These are phyloP conservation scores for Noccaea caerulescens DNA, from an alignment of 345 rosid genomes.

Conservation along the genomic window DNA sequence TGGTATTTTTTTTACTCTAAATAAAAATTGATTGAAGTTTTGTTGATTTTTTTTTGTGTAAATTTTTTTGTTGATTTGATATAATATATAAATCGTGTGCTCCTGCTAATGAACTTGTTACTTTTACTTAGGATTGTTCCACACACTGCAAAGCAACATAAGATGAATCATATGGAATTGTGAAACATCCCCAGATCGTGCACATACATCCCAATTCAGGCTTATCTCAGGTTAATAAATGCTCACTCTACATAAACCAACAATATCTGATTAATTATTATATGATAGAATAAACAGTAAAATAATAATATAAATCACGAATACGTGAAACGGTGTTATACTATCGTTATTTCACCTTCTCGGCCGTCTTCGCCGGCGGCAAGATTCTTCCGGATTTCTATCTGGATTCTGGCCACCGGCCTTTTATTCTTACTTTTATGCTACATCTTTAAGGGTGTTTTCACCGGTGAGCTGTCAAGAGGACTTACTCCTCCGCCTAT, in stretches of 20 bases:
- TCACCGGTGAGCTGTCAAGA: too few species aligned
- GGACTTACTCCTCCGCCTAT: too few species aligned
- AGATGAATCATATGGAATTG: constrained; percentile 65
- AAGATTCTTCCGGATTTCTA: too few species aligned
- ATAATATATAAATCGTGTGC: neutral
- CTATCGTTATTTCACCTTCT: too few species aligned
- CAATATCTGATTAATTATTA: constrained; percentile 5
- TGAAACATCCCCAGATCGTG: constrained; percentile 88
- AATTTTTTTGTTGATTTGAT: neutral
- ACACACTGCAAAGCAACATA: constrained; percentile 60
- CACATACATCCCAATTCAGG: constrained; percentile 88
- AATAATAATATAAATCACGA: neutral
- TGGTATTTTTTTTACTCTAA: too few species aligned
- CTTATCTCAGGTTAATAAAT: constrained; percentile 66
- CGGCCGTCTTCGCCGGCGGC: too few species aligned
- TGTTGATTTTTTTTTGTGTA: too few species aligned
- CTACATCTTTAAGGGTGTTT: constrained; percentile 8
- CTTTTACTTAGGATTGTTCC: constrained; percentile 68
- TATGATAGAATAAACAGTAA: too few species aligned
- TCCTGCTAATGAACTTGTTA: neutral
- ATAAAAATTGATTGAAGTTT: neutral
- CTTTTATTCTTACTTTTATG: too few species aligned
- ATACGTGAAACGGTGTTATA: too few species aligned
- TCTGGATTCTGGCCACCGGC: too few species aligned
- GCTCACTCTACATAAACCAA: neutral